Conservation (phyloP, 2,329 filamentous ascomycete genomes). For the Neofusicoccum kwambonambiense region DNA sequence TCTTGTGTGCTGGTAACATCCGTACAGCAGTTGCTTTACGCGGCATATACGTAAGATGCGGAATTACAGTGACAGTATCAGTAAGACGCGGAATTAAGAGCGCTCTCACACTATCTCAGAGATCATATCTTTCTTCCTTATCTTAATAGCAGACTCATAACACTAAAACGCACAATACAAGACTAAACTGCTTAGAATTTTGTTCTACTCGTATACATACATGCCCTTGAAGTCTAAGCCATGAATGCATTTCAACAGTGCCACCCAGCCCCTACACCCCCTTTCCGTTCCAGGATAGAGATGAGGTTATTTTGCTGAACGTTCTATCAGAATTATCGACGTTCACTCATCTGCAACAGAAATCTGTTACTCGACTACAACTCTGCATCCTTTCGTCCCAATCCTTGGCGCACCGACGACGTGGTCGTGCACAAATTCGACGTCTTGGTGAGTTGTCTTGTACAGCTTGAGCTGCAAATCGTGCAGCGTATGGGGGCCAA, state of each 20-base stretch:
- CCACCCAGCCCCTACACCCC: no score
- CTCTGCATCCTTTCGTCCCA: not conserved
- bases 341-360: no score
- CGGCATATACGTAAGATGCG: not conserved
- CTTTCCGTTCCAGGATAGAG: no score
- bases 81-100: not conserved
- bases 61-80: not conserved
- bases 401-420: not conserved
- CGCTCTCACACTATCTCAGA: not conserved
- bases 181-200: no score
- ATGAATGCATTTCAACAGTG: no score
- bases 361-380: not conserved
- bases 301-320: no score
- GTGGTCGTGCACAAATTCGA: conserved; percentile 18
- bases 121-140: no score
- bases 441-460: conserved; percentile 15
- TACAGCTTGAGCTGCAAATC: conserved; percentile 18
- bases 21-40: not conserved
- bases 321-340: no score
- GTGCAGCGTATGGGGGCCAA: conserved; percentile 2
- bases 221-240: no score
- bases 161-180: not conserved
- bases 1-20: not conserved
- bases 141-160: not conserved
- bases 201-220: no score